These are phyloP conservation scores for Artemisia argyi DNA, from an alignment of 129 eudicot genomes.

Conservation along the genomic window DNA sequence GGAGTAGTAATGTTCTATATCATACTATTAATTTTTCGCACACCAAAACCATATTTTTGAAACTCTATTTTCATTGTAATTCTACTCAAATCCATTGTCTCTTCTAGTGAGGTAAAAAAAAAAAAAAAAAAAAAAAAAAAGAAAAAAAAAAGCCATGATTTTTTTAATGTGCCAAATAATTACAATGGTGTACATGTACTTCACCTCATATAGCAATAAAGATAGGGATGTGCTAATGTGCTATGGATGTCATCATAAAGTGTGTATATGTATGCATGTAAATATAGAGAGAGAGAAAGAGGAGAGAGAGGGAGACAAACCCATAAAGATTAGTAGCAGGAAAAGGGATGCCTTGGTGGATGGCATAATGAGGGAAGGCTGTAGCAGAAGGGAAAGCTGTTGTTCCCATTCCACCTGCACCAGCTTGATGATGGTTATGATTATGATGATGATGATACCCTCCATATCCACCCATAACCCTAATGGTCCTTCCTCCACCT, in stretches of 20 bases:
- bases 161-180: too few relatives aligned
- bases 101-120: too few relatives aligned
- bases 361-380: conserved; percentile 93
- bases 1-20: too few relatives aligned
- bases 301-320: conserved; percentile 23
- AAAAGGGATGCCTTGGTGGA: conserved; percentile 98
- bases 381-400: conserved; percentile 79
- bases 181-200: too few relatives aligned
- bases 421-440: conserved; percentile 42
- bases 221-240: too few relatives aligned
- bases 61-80: too few relatives aligned
- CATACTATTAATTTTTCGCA: too few relatives aligned
- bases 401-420: conserved; percentile 50
- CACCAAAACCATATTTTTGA: too few relatives aligned
- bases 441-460: conserved; percentile 48
- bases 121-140: too few relatives aligned
- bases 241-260: not conserved
- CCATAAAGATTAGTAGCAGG: conserved; percentile 72
- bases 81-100: too few relatives aligned
- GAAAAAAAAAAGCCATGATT: too few relatives aligned
- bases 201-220: too few relatives aligned
- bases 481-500: conserved; percentile 66
- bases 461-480: conserved; percentile 56
- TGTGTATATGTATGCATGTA: not conserved
- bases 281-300: conserved; percentile 5